Percentiles rank a stretch among this genome's conserved stretches.
Conservation (phyloP, 495 filamentous ascomycete species). For the Sabuloglossum arenarium region DNA sequence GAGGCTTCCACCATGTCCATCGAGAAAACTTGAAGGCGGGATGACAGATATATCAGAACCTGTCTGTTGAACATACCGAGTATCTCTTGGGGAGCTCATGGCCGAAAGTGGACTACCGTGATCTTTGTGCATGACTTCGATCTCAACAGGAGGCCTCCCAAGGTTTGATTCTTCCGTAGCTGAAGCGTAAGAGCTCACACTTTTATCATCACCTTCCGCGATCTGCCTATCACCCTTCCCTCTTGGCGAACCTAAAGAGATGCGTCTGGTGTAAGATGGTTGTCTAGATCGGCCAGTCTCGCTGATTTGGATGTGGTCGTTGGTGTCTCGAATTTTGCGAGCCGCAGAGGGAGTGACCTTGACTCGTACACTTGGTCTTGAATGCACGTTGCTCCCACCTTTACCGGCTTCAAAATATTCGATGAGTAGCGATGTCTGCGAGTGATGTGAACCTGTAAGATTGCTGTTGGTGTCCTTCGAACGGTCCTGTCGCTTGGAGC, state of each 20-base stretch:
- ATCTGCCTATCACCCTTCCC: slow-evolving; percentile 28
- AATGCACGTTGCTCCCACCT: slow-evolving; percentile 29
- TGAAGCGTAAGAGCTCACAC: slow-evolving; percentile 43
- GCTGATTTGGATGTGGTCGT: slow-evolving; percentile 63
- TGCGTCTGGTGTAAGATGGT: slow-evolving; percentile 43
- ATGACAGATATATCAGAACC: slow-evolving; percentile 78
- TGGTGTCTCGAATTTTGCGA: slow-evolving; percentile 31
- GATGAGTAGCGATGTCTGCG: slow-evolving; percentile 86
- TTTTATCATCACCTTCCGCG: slow-evolving; percentile 32
- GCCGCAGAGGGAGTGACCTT: slow-evolving; percentile 67
- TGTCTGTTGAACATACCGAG: slow-evolving; percentile 33
- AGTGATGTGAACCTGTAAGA: slow-evolving; percentile 32
- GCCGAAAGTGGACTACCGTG: slow-evolving; percentile 35
- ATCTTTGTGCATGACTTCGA: slow-evolving; percentile 49
- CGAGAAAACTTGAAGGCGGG: slow-evolving; percentile 77
- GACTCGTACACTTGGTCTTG: slow-evolving; percentile 80
- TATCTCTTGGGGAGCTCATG: slow-evolving; percentile 26
- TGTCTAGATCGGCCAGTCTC: slow-evolving; percentile 44
- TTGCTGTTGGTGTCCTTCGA: slow-evolving; percentile 32
- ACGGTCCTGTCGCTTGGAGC: slow-evolving; percentile 28
- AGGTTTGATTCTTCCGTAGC: slow-evolving; percentile 57
- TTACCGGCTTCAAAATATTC: slow-evolving; percentile 95
- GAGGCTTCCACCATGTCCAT: slow-evolving; percentile 23
- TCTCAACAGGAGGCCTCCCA: slow-evolving; percentile 52
- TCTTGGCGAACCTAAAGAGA: slow-evolving; percentile 32